Evolutionary conservation across 1,139 yeast genomes (phyloP).

Genomic region (Protomyces macrosporus): DNA sequence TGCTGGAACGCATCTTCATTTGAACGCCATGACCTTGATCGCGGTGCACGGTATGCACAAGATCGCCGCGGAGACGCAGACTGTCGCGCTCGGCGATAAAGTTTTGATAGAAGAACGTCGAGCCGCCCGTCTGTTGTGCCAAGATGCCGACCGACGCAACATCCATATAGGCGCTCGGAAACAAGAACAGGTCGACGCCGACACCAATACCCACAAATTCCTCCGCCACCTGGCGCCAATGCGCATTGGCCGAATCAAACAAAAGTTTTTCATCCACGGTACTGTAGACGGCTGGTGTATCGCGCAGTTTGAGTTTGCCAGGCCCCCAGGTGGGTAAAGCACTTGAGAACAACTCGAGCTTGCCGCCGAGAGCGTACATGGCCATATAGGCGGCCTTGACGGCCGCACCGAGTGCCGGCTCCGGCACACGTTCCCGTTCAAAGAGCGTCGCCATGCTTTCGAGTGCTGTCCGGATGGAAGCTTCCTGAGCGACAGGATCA

Average conservation of each 20-base stretch:
- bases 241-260: slow-evolving; percentile 57
- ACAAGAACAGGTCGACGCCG: slow-evolving; percentile 71
- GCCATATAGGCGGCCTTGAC: slow-evolving; percentile 63
- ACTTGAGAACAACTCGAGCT: slow-evolving; percentile 63
- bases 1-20: slow-evolving; percentile 79
- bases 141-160: slow-evolving; percentile 68
- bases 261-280: slow-evolving; percentile 55
- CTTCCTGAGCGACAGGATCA: slow-evolving; percentile 62
- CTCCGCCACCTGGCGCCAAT: slow-evolving; percentile 56
- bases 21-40: slow-evolving; percentile 72
- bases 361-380: slow-evolving; percentile 62
- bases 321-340: slow-evolving; percentile 79
- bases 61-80: slow-evolving; percentile 55
- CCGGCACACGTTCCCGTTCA: slow-evolving; percentile 48
- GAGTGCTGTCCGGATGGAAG: slow-evolving; percentile 63
- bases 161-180: slow-evolving; percentile 63
- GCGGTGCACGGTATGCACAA: slow-evolving; percentile 41
- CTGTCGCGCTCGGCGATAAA: slow-evolving; percentile 71
- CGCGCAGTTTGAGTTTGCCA: slow-evolving; percentile 62
- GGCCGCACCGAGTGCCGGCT: slow-evolving; percentile 78
- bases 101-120: slow-evolving; percentile 57
- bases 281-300: slow-evolving; percentile 37
- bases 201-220: slow-evolving; percentile 56
- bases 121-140: slow-evolving; percentile 69
- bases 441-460: slow-evolving; percentile 53